Conservation (phyloP, 768 basidiomycete genomes). For the Mrakia frigida region DNA sequence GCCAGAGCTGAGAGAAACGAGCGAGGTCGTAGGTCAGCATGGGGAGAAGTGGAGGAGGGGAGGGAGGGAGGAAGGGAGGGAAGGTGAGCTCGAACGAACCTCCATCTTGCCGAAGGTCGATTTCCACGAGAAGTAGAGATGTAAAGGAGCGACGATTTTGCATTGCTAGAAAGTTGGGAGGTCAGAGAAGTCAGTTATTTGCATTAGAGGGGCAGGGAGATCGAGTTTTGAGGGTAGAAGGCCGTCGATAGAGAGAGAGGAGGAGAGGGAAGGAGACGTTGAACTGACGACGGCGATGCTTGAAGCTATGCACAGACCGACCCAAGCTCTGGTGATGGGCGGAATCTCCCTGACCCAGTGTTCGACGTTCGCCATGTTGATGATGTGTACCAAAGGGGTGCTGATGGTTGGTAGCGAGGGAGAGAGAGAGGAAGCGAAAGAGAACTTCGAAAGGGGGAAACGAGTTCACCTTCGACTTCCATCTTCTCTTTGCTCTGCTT, state of each 20-base stretch:
- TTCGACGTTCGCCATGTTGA: conserved; percentile 27
- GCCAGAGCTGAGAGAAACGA: conserved; percentile 63
- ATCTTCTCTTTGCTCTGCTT: too few species aligned
- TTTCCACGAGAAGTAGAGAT: conserved; percentile 88
- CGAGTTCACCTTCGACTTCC: too few species aligned
- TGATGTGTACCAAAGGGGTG: not conserved
- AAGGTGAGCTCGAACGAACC: conserved; percentile 48
- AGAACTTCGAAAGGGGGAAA: too few species aligned
- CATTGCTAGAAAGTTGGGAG: conserved; percentile 63
- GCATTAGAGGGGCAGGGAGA: too few species aligned
- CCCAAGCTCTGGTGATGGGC: conserved; percentile 74
- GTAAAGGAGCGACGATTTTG: conserved; percentile 79
- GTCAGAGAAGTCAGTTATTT: not conserved
- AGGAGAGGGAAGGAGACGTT: not conserved
- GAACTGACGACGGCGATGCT: conserved; percentile 81
- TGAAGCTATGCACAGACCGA: conserved; percentile 67
- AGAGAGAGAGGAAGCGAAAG: too few species aligned
- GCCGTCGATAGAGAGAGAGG: not conserved
- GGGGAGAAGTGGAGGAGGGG: not conserved
- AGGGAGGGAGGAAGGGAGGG: not conserved
- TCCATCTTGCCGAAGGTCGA: conserved; percentile 75
- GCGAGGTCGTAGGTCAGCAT: not conserved
- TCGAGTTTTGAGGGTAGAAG: too few species aligned
- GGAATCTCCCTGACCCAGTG: conserved; percentile 62
- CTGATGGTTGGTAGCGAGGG: not conserved